A percentile compares a stretch with the other conserved stretches of the same genome.
phyloP scores from a whole-genome alignment of 2,329 filamentous ascomycete genomes.

The Diaporthe helianthi region DNA sequence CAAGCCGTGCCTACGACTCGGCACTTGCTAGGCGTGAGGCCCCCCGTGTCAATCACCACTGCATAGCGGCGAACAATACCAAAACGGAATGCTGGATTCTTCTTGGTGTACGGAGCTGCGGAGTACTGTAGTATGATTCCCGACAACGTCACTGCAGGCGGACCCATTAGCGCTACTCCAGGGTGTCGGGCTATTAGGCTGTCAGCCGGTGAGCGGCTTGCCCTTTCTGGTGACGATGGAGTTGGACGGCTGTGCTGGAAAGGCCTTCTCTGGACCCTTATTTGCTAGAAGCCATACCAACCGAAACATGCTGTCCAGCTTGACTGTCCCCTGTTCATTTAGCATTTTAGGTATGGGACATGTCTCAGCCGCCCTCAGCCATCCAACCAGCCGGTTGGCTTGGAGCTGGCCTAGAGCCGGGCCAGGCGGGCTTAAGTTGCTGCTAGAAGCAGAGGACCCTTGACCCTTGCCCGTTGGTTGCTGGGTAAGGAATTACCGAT shows the following conservation, averaged over 20 bases:
- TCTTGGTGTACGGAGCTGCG: too few species aligned
- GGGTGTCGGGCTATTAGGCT: too few species aligned
- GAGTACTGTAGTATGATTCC: background rate
- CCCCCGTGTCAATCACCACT: conserved; percentile 1
- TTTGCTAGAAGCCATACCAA: background rate
- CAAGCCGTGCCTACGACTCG: background rate
- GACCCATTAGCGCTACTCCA: conserved; percentile 5
- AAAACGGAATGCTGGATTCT: conserved; percentile 6
- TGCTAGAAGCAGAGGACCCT: conserved; percentile 14
- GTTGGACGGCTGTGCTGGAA: background rate
- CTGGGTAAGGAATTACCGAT: conserved; percentile 22
- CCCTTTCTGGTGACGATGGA: conserved; percentile 17
- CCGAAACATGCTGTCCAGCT: conserved; percentile 3
- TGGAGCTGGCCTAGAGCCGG: background rate
- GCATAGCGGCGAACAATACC: background rate
- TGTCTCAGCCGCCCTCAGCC: conserved; percentile 22
- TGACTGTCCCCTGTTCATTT: background rate
- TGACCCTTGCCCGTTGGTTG: conserved; percentile 19
- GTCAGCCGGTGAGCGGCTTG: conserved; percentile 14
- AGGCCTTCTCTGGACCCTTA: conserved; percentile 12
- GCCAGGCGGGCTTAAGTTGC: background rate
- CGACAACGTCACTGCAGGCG: background rate
- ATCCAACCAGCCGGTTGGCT: conserved; percentile 19
- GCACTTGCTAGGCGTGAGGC: background rate
- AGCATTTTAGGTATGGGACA: background rate